Evolutionary conservation across 2,329 filamentous ascomycete genomes (phyloP).

Genomic region (Colletotrichum zoysiae): DNA sequence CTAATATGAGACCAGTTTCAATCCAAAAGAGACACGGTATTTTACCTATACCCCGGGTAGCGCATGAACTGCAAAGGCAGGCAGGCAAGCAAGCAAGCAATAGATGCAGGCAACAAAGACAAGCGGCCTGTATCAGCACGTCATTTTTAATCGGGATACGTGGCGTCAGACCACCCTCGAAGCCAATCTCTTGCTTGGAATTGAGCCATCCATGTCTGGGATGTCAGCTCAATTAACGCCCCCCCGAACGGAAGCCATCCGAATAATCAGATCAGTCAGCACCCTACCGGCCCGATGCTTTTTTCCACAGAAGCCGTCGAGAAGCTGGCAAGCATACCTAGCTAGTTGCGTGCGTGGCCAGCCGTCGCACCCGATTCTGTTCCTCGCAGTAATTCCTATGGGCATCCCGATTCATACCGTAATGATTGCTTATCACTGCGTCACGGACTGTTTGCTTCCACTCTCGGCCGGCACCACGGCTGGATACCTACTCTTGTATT

Average conservation of each 20-base stretch:
- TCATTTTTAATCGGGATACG: slow-evolving; percentile 3
- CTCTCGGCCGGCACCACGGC: slow-evolving; percentile 1
- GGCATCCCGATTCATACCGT: not conserved
- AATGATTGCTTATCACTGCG: slow-evolving; percentile 28
- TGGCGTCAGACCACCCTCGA: slow-evolving; percentile 1
- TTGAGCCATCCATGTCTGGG: not conserved
- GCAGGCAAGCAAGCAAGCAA: slow-evolving; percentile 14
- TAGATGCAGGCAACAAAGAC: slow-evolving; percentile 13
- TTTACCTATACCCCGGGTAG: not conserved
- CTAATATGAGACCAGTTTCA: not conserved
- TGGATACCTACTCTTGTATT: not conserved
- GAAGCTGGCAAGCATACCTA: slow-evolving; percentile 11
- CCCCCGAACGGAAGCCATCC: not conserved
- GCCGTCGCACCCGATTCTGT: slow-evolving; percentile 13
- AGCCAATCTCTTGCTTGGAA: not conserved
- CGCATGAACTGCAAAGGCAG: slow-evolving; percentile 23
- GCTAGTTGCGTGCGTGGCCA: slow-evolving; percentile 11
- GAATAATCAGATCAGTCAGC: not conserved
- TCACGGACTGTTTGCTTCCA: slow-evolving; percentile 24
- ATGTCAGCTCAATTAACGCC: not conserved
- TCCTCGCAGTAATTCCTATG: not conserved
- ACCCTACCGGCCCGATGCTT: not conserved
- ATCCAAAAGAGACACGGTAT: not conserved
- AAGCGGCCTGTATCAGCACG: not conserved
- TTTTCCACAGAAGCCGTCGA: slow-evolving; percentile 10